Evolutionary conservation across 257 asterid genomes (phyloP), one percentile per base, ranked within the genome.

Genomic region (Thymus mandschuricus): DNA sequence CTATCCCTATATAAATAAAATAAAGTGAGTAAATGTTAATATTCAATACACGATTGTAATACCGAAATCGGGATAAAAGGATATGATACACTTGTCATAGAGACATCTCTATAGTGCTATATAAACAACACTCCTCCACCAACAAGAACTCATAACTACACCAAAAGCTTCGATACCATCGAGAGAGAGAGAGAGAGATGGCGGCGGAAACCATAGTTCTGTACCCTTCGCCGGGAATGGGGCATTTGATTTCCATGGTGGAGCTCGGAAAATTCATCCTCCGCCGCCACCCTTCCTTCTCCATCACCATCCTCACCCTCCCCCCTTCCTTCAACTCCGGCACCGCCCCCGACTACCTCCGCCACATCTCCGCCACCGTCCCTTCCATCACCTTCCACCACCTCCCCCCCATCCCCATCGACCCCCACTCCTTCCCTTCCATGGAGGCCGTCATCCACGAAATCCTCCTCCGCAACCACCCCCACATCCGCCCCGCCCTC

Each of bases 161-260:
- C 21, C 21, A 21, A 21, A 21, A 21, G 21, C 21, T 21, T 21
- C 21, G 21, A 21, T 21, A 21, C 21, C 21, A 0, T 21, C 21
- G 21, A 21, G 21, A 21, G 21, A 21, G 21, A 21, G 21, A 21
- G 21, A 21, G 40, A 35, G 40, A 35, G 4, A 51, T 51, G 66
- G 67, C 1, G 1, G 21, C 21, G 21, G 21, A 40, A 57, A 78
- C 74, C 1, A 34, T 84, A 33, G 84, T 89, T 27, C 77, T 87
- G 0, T 87, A 84, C 54, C 96, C 96, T 8, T 78, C 86, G 27
- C 90, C 87, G 1, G 88, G 85, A 46, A 85, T 89, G 74, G 94
- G 95, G 44, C 95, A 89, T 15, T 69, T 89, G 5, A 49, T 87
- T 59, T 80, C 95, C 79, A 87, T 89, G 96, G 90, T 86, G 77